Base-by-base conservation (phyloP, 2,329 filamentous ascomycete genomes). In the Microdochium paspali region DNA sequence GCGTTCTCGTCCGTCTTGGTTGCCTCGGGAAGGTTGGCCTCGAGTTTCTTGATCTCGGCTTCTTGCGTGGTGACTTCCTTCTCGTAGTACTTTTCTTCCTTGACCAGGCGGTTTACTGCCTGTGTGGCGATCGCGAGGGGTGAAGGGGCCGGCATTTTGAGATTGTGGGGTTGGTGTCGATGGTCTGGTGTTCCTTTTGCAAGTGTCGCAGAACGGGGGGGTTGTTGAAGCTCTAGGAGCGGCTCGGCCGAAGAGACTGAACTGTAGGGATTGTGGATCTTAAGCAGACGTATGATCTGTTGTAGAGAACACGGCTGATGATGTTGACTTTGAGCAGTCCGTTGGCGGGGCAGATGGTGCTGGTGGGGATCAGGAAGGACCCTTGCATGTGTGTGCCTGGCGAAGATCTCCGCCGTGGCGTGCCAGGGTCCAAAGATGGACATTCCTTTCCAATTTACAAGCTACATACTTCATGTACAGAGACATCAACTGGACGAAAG, bases 31-130 rank as follows among this genome's bases (percentile, higher is more conserved):
- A 79, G 64, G 56, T 85, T 80, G 42, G 74, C 71, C 63, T 83
- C 75, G 18, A 95, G 74, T 62, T 82, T 80, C 63, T 77, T 70
- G 53, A 94, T 77, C 48, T 85, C 80, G 51, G 77, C 76, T 57
- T 87, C 76, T 63, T 97, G 90, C 54, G 84, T 74, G 53, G 77
- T 72, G 20, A 90, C 77, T 66, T 98, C 93, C 62, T 85, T 85
- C 73, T 90, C 85, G 70, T 98, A 97, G 58, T 84, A 91, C 32
- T 78, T 73, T 66, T 96, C 88, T 67, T 98, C 93, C 67, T 95
- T 96, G 55, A 95, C 80, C 44, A 97, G 79, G 50, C 93, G 88
- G 58, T 79, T 74, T 55, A 97, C 80, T 20, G 88, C 82, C 51
- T 84, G 80, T 23, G 87, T 93, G 42, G 85, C 82, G 61, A 96